Base-by-base conservation (phyloP, 2,329 filamentous ascomycete genomes). In the Magnaporthiopsis rhizophila region DNA sequence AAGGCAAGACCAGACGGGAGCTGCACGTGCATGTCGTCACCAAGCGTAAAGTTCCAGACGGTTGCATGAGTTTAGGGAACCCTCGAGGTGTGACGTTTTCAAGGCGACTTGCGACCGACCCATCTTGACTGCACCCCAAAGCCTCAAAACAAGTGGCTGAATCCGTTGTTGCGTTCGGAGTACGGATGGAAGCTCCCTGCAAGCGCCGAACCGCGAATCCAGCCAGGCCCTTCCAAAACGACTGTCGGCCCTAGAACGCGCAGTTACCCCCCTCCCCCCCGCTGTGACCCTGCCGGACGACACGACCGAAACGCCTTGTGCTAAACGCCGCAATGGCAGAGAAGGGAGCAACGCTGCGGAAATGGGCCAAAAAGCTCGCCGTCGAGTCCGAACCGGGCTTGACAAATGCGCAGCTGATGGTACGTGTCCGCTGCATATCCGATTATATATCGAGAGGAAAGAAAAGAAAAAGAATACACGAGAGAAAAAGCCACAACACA, bases 371-470 rank as follows among this genome's bases (percentile, higher is more conserved):
- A 58, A 92, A 86, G 79, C 73, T 93, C 65, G 87, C 89, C 59
- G 90, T 95, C 65, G 83, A 89, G 64, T 79, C 84, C 64, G 92
- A 96, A 75, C 85, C 88, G 1, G 91, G 91, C 59, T 82, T 97
- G 71, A 90, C 87, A 9, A 87, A 83, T 63, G 84, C 88, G 21
- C 91, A 97, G 79, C 80, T 96, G 69, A 92, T 97, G 89, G 83
- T 85, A 78, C 69, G 77, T 58, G 3, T 53, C 18, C 21, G 45
- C 45, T 21, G 6, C 6, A 5, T n/a, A n/a, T 53, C 18, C 45
- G 45, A n/a, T 21, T 53, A 53, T n/a, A n/a, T 7, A 2, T 5
- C 6, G 18, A 3, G 4, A 3, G 1, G 3, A 21, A 53, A 53
- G 11, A 7, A 53, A 53, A n/a, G 18, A 53, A 11, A 21, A 53